phyloP scores from a whole-genome alignment of 2,329 filamentous ascomycete genomes.

The Sordariomycetes sp. region DNA sequence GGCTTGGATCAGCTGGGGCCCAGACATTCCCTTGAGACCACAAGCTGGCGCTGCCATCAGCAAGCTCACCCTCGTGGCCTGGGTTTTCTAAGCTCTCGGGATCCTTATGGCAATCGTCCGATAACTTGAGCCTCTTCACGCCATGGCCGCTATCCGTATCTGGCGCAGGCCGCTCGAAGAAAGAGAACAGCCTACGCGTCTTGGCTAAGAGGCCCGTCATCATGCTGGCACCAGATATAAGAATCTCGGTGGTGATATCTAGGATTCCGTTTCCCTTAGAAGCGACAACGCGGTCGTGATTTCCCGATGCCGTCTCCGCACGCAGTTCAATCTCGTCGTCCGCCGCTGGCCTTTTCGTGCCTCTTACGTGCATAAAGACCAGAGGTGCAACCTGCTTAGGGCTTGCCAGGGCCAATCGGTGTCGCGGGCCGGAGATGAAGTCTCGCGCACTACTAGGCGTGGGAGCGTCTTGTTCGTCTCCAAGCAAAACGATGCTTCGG shows the following conservation, averaged over 20 bases:
- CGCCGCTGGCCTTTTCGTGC: neutral
- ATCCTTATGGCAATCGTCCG: neutral
- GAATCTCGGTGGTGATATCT: neutral
- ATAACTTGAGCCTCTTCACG: neutral
- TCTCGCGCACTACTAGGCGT: neutral
- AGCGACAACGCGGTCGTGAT: neutral
- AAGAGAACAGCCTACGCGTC: neutral
- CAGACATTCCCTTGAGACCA: neutral
- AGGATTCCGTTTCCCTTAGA: neutral
- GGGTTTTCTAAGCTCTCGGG: too few relatives aligned
- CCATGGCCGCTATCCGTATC: neutral
- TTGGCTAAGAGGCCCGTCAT: neutral
- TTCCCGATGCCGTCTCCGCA: neutral
- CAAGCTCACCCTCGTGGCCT: neutral
- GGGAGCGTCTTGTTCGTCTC: neutral
- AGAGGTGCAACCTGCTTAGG: neutral
- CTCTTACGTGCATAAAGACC: neutral
- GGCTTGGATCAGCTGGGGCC: neutral
- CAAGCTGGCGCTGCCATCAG: neutral
- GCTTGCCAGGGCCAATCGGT: neutral
- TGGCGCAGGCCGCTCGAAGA: neutral
- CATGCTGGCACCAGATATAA: neutral
- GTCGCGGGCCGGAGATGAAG: neutral
- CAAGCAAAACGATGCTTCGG: neutral
- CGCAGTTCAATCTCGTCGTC: neutral